These are phyloP conservation scores for Annulohypoxylon bovei DNA, from an alignment of 495 filamentous ascomycete species.

Conservation along the genomic window DNA sequence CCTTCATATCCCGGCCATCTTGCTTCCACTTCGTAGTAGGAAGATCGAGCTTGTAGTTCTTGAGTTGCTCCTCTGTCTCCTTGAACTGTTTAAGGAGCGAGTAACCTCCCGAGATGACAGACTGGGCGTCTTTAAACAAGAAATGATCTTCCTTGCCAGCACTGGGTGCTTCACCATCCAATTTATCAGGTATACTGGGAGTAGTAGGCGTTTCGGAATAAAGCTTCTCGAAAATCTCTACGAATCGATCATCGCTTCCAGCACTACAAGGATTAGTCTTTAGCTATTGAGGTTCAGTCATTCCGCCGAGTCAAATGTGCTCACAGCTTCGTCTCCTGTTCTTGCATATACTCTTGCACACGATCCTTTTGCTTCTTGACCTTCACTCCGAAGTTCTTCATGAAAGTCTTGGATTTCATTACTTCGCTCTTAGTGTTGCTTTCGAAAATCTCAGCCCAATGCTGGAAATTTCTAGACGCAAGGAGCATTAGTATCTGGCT, in stretches of 20 bases:
- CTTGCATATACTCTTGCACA: constrained; percentile 26
- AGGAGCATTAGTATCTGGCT: neutral
- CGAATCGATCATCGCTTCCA: constrained; percentile 8
- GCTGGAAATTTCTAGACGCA: constrained; percentile 36
- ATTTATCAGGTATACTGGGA: neutral
- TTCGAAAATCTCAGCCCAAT: constrained; percentile 39
- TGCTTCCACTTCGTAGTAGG: constrained; percentile 49
- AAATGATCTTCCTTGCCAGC: constrained; percentile 34
- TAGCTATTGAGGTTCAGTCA: neutral
- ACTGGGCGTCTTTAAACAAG: constrained; percentile 32
- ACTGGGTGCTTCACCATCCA: neutral
- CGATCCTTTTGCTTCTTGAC: constrained; percentile 26
- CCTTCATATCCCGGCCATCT: constrained; percentile 47
- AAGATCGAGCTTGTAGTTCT: constrained; percentile 29
- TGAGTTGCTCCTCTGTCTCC: constrained; percentile 35
- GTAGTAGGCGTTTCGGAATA: neutral
- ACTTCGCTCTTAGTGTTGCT: constrained; percentile 33
- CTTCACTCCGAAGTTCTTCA: constrained; percentile 38
- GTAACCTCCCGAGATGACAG: constrained; percentile 19
- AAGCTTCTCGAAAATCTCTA: constrained; percentile 18
- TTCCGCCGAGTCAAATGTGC: neutral
- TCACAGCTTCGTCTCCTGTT: constrained; percentile 39
- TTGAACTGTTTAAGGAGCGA: constrained; percentile 41
- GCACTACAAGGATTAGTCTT: constrained; percentile 16
- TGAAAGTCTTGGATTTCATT: constrained; percentile 46